Percentiles rank a stretch among this genome's conserved stretches.
Conservation (phyloP, 768 basidiomycete species). For the Boletus rex-veris region DNA sequence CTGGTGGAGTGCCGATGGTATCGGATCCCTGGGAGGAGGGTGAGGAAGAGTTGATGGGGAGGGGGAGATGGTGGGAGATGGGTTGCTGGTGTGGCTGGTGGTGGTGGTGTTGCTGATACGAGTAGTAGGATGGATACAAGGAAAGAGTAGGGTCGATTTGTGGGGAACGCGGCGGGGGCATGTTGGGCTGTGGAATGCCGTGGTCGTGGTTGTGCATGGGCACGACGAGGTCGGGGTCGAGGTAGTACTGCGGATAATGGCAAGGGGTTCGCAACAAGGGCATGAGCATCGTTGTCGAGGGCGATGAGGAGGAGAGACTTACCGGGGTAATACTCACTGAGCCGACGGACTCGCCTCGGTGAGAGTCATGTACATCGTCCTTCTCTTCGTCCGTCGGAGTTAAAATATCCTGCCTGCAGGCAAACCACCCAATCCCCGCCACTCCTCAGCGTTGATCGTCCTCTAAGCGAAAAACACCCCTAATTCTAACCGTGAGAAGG, state of each 20-base stretch:
- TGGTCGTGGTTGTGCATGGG: constrained; percentile 46
- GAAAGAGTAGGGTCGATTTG: constrained; percentile 70
- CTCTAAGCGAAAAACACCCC: no score
- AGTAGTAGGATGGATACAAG: constrained; percentile 64
- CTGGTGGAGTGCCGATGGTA: constrained; percentile 68
- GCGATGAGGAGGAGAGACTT: no score
- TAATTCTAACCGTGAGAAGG: no score
- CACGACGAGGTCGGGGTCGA: constrained; percentile 39
- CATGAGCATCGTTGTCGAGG: constrained; percentile 5
- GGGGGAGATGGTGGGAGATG: constrained; percentile 51
- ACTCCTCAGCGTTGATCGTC: no score
- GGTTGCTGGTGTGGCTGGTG: constrained; percentile 38
- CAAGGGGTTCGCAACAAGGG: constrained; percentile 3
- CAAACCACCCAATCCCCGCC: no score
- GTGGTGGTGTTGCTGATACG: constrained; percentile 45
- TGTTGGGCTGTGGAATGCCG: constrained; percentile 34
- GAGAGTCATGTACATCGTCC: no score
- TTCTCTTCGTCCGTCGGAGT: no score
- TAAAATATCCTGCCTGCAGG: no score
- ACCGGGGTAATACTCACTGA: no score
- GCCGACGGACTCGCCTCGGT: no score
- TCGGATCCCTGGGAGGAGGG: constrained; percentile 81
- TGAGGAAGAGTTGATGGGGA: constrained; percentile 63
- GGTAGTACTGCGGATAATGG: constrained; percentile 20
- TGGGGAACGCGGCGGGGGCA: constrained; percentile 51